phyloP scores from a whole-genome alignment of 805 yeast species.

The Candida awuae region DNA sequence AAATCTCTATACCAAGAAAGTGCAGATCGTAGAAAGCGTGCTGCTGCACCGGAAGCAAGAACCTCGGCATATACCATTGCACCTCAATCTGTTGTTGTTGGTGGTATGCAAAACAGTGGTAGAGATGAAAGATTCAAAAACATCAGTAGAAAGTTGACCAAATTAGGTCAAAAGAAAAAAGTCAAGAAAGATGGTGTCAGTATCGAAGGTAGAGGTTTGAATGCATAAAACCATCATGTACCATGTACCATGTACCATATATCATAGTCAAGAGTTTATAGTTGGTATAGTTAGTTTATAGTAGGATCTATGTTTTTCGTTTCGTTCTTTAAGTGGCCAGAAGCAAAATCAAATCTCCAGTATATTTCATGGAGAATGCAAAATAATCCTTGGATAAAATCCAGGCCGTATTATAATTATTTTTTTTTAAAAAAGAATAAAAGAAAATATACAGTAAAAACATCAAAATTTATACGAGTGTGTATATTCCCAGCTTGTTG shows the following conservation, averaged over 20 bases:
- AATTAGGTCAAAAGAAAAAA: constrained; percentile 41
- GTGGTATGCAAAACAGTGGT: constrained; percentile 12
- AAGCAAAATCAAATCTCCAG: too few relatives aligned
- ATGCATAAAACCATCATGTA: constrained; percentile 5
- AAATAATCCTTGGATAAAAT: too few relatives aligned
- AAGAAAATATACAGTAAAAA: too few relatives aligned
- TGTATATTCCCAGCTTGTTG: too few relatives aligned
- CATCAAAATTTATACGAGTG: too few relatives aligned
- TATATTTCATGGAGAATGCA: too few relatives aligned
- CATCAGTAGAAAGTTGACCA: constrained; percentile 51
- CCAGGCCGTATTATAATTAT: too few relatives aligned
- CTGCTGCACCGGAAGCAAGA: constrained; percentile 90
- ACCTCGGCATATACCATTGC: constrained; percentile 87
- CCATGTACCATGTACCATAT: too few relatives aligned
- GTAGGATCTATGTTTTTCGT: too few relatives aligned
- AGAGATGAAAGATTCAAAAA: constrained; percentile 78
- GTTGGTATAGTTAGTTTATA: background rate
- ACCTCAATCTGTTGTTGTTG: constrained; percentile 52
- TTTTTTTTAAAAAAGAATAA: too few relatives aligned
- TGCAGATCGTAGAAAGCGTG: constrained; percentile 87
- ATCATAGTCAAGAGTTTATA: background rate
- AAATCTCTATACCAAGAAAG: constrained; percentile 77
- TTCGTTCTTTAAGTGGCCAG: too few relatives aligned
- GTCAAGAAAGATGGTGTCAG: constrained; percentile 67
- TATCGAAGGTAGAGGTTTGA: constrained; percentile 60